Conservation (phyloP, 139 green algal species). For the Penium margaritaceum region DNA sequence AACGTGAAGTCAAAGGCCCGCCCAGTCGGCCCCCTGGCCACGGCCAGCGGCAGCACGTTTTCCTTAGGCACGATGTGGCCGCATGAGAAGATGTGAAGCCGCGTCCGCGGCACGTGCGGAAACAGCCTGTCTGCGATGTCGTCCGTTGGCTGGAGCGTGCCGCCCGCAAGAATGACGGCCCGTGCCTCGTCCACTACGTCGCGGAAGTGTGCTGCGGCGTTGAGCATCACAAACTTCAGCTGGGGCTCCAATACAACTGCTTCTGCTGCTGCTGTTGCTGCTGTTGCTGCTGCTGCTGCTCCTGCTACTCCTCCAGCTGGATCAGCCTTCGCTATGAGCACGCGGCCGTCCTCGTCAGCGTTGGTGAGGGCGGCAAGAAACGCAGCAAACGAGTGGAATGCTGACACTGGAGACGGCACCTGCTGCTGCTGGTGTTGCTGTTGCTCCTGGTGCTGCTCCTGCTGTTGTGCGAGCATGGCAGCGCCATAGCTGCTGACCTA, state of each 20-base stretch:
- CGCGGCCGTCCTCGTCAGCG: constrained; percentile 71
- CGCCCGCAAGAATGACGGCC: constrained; percentile 78
- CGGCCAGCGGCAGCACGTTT: constrained; percentile 60
- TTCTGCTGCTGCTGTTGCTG: neutral
- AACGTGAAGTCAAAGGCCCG: constrained; percentile 47
- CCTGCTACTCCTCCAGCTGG: no score
- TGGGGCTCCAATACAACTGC: neutral
- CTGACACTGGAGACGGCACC: constrained; percentile 1
- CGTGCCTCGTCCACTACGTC: constrained; percentile 34
- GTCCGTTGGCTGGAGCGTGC: constrained; percentile 76
- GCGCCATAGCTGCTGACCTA: constrained; percentile 33
- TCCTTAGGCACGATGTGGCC: constrained; percentile 73
- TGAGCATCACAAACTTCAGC: constrained; percentile 76
- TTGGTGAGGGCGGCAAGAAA: constrained; percentile 75
- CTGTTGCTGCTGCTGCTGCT: neutral
- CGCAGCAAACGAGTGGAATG: constrained; percentile 61
- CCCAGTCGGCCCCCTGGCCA: constrained; percentile 63
- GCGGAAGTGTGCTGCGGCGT: constrained; percentile 50
- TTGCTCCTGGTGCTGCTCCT: constrained; percentile 5
- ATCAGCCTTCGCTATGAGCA: no score
- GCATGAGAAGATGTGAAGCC: constrained; percentile 66
- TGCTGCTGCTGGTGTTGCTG: constrained; percentile 27
- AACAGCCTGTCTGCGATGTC: constrained; percentile 61
- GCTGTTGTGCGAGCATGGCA: constrained; percentile 9
- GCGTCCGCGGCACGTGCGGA: constrained; percentile 36